These are phyloP conservation scores for Cocos nucifera DNA, from an alignment of 176 grass and related monocot genomes.

Conservation along the genomic window DNA sequence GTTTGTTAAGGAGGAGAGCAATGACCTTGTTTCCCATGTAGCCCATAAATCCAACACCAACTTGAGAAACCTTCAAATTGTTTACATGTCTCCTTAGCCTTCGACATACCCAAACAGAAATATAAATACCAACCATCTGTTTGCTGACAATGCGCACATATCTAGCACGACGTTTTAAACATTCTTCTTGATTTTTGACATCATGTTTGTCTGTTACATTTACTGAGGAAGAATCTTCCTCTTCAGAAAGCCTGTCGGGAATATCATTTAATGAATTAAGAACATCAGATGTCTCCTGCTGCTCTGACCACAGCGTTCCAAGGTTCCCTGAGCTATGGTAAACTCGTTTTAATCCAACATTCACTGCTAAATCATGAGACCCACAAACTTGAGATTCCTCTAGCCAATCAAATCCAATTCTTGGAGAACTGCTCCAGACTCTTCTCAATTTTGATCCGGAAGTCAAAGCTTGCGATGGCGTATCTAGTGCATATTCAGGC, in stretches of 20 bases:
- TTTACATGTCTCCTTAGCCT: constrained; percentile 42
- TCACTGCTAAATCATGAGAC: constrained; percentile 13
- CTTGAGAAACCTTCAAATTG: constrained; percentile 49
- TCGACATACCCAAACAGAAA: constrained; percentile 54
- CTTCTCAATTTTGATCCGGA: constrained; percentile 36
- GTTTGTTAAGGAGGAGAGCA: constrained; percentile 1
- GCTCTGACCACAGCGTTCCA: constrained; percentile 55
- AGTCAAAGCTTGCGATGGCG: constrained; percentile 6
- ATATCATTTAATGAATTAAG: constrained; percentile 32
- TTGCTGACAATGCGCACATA: constrained; percentile 50
- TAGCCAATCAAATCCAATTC: constrained; percentile 3
- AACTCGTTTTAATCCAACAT: constrained; percentile 33
- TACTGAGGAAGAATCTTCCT: constrained; percentile 3
- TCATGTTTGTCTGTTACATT: constrained; percentile 9
- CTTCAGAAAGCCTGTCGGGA: constrained; percentile 42
- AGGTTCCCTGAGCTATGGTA: constrained; percentile 60
- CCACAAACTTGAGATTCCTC: background rate
- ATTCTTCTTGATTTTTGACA: background rate
- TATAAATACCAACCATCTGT: constrained; percentile 68
- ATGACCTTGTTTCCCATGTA: constrained; percentile 72
- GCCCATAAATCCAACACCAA: constrained; percentile 62
- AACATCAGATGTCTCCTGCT: constrained; percentile 42
- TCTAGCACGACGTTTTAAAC: constrained; percentile 12
- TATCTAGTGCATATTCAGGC: constrained; percentile 47
- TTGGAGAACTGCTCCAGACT: constrained; percentile 18